phyloP scores from a whole-genome alignment of 2,329 filamentous ascomycete species.

The Zymoseptoria tritici region DNA sequence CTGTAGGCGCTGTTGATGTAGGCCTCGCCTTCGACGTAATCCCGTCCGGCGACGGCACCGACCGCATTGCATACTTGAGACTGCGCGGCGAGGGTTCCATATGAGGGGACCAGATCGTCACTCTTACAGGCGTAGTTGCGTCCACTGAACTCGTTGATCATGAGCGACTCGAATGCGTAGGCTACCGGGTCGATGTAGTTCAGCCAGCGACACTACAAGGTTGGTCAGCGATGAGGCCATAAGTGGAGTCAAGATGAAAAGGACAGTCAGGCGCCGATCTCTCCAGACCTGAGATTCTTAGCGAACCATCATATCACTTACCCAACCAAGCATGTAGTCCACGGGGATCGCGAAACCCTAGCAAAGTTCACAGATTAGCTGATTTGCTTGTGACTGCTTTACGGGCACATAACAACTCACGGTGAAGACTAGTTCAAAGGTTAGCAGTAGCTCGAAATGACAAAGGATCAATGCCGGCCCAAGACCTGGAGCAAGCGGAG shows the following conservation, averaged over 20 bases:
- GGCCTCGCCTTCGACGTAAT: slow-evolving; percentile 34
- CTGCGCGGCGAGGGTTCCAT: slow-evolving; percentile 27
- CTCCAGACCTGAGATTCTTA: no score
- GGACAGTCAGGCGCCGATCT: no score
- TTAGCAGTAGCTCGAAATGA: no score
- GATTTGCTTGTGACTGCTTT: neutral
- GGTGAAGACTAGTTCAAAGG: no score
- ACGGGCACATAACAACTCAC: no score
- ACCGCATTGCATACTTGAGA: slow-evolving; percentile 36
- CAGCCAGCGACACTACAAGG: slow-evolving; percentile 62
- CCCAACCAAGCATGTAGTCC: slow-evolving; percentile 62
- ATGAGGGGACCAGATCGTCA: slow-evolving; percentile 37
- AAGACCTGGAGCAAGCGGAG: no score
- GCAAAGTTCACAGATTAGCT: neutral
- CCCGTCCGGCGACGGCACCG: slow-evolving; percentile 34
- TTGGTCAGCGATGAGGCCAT: neutral
- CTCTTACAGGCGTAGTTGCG: slow-evolving; percentile 49
- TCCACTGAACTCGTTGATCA: slow-evolving; percentile 64
- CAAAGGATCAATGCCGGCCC: no score
- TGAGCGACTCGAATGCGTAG: slow-evolving; percentile 70
- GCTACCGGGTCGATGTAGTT: slow-evolving; percentile 72
- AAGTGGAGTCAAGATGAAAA: no score
- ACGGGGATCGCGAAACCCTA: slow-evolving; percentile 52
- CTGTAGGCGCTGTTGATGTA: slow-evolving; percentile 27
- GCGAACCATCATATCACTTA: slow-evolving; percentile 51